Conservation (phyloP, 352 stramenopile genomes). For the Hyaloperonospora arabidopsidis region DNA sequence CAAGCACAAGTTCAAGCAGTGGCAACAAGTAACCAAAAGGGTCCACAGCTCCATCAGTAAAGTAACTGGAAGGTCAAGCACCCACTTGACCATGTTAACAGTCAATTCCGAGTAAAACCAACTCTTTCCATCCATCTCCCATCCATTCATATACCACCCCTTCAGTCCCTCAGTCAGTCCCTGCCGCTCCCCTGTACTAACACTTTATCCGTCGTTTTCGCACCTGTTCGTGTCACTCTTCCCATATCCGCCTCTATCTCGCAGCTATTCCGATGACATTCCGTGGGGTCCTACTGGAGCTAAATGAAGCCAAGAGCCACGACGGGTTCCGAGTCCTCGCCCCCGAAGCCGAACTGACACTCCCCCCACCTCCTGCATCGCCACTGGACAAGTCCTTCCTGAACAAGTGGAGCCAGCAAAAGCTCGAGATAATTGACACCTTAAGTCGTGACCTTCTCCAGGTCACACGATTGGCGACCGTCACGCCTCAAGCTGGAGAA, state of each 20-base stretch:
- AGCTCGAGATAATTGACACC: constrained; percentile 46
- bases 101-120: too few species aligned
- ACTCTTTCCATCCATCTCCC: too few species aligned
- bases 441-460: constrained; percentile 49
- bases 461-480: constrained; percentile 37
- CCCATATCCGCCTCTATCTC: constrained; percentile 4
- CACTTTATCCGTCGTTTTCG: too few species aligned
- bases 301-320: constrained; percentile 26
- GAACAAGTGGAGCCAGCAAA: constrained; percentile 34
- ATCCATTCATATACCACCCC: too few species aligned
- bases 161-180: too few species aligned
- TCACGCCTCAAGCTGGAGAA: constrained; percentile 33
- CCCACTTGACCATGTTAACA: too few species aligned
- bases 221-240: constrained; percentile 2
- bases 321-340: constrained; percentile 44
- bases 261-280: constrained; percentile 42
- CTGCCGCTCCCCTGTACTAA: too few species aligned
- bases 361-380: constrained; percentile 19
- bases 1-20: too few species aligned
- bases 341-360: constrained; percentile 34
- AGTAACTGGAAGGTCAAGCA: too few species aligned
- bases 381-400: constrained; percentile 11
- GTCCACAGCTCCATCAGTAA: too few species aligned
- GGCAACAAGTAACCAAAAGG: too few species aligned
- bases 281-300: constrained; percentile 52